Evolutionary conservation across 1,284 basidiomycete species (phyloP), one percentile per base, ranked within the genome.

Genomic region (Ceratobasidium sp.): DNA sequence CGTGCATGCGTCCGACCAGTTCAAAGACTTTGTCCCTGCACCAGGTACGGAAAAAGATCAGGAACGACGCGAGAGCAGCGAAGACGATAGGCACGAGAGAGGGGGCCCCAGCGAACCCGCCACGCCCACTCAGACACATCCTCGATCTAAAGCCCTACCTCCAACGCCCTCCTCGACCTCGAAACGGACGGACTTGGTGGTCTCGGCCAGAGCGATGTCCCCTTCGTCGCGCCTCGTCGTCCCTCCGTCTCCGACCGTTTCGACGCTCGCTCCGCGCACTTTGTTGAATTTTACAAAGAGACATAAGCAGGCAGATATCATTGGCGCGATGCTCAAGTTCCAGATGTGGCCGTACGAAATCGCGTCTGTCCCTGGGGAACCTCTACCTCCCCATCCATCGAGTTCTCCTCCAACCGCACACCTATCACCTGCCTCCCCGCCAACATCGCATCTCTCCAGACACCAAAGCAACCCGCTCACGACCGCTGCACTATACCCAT

Each of bases 281-380:
- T 80, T 83, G 26, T 78, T 83, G 77, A 85, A 90, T 76, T 88
- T 90, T 75, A 78, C 83, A 43, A 86, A 90, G 79, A 83, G 87
- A 35, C 86, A 87, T 73, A 84, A 85, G 74, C 88, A 86, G 83
- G 84, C 84, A 73, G 87, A 88, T 44, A 84, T 85, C 14, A 82
- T 89, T 47, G 81, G 82, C 58, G 81, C 84, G 30, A 87, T 92
- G 80, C 82, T 92, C 55, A 61, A 73, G 26, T 75, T 88, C 77
- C 90, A 91, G 79, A 78, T 78, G 54, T 84, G 83, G 77, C 79
- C 70, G 9, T 75, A 75, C 52, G 55, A 57, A 23, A 35, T 70
- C 32, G 32, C 32, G 30, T 14, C 44, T 3, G 18, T 32, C 23
- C 23, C 23, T 14, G 7, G 21, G 6, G 16, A 49, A 13, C 28